Conservation (phyloP, 202 grass and related monocot genomes). For the Dendrocalamus latiflorus region DNA sequence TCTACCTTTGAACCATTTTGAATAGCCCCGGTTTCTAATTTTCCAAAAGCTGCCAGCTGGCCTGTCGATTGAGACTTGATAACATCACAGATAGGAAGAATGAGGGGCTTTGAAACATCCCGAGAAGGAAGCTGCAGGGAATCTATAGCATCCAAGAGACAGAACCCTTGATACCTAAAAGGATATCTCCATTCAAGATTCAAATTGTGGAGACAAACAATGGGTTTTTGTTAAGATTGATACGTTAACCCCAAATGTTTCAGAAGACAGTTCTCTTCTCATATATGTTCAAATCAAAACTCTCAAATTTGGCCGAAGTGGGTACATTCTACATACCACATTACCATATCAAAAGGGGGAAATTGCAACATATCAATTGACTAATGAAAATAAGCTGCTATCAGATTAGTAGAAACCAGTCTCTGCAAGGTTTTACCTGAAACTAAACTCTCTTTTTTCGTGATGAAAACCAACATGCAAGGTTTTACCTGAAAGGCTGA, state of each 20-base stretch:
- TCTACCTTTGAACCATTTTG: constrained; percentile 81
- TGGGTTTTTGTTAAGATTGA: background rate
- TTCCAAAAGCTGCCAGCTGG: constrained; percentile 82
- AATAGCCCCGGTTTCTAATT: constrained; percentile 88
- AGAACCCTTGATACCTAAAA: constrained; percentile 75
- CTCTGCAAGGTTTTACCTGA: background rate
- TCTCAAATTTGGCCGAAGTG: background rate
- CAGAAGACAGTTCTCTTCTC: background rate
- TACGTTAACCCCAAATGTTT: background rate
- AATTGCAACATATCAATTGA: background rate
- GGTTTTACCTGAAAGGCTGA: no score
- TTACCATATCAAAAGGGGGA: no score
- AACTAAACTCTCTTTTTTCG: background rate
- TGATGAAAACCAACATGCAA: no score
- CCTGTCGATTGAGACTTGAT: constrained; percentile 75
- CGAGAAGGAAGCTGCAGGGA: constrained; percentile 69
- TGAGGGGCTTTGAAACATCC: constrained; percentile 82
- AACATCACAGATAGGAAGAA: constrained; percentile 98
- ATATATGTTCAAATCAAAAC: background rate
- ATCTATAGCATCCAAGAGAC: constrained; percentile 86
- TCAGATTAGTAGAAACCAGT: background rate
- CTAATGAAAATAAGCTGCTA: background rate
- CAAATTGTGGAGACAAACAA: constrained; percentile 8
- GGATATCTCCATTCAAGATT: constrained; percentile 4
- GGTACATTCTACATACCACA: no score